Evolutionary conservation across 2,329 filamentous ascomycete species (phyloP), one percentile per base, ranked within the genome.

Genomic region (Atkinsonella texensis): DNA sequence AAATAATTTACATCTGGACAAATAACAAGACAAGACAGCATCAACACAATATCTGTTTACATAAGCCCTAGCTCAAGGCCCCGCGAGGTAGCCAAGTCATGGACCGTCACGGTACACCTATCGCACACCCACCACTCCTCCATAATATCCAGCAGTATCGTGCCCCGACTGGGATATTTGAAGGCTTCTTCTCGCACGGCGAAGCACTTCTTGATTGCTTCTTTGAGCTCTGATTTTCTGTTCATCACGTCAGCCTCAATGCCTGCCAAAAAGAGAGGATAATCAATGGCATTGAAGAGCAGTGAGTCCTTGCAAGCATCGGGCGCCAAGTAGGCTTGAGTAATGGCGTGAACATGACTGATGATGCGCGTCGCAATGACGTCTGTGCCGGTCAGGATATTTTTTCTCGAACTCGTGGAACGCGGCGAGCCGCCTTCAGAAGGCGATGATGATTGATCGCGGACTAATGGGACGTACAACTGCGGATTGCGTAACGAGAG

Each of bases 241-340:
- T 45, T 45, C 48, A 50, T 50, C 8, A 50, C 41, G 11, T 45
- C 48, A 12, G 41, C 31, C 15, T 50, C 40, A 13, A 50, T 45
- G 15, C 48, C 48, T 3, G 48, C 48, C 32, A 45, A 31, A 6
- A 50, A 45, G 11, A 50, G 41, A 15, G 48, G 48, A 39, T 50
- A 50, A 40, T 50, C 48, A 33, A 50, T 50, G 15, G 48, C 40
- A 20, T 50, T 50, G 41, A 50, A 50, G 18, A 50, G n/a, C 12
- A 50, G 48, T 13, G 48, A 50, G 41, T 50, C 41, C 10, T n/a
- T 18, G 18, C 13, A 18, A 6, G 31, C 17, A 18, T 39, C 48
- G 11, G 48, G 20, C 13, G 32, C 32, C 13, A 45, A 9, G 33
- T 45, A 50, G 18, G 48, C 48, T 33, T 41, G 41, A 10, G 20